Base-by-base conservation (phyloP, 73 alveolate species). In the Stentor roeselii region DNA sequence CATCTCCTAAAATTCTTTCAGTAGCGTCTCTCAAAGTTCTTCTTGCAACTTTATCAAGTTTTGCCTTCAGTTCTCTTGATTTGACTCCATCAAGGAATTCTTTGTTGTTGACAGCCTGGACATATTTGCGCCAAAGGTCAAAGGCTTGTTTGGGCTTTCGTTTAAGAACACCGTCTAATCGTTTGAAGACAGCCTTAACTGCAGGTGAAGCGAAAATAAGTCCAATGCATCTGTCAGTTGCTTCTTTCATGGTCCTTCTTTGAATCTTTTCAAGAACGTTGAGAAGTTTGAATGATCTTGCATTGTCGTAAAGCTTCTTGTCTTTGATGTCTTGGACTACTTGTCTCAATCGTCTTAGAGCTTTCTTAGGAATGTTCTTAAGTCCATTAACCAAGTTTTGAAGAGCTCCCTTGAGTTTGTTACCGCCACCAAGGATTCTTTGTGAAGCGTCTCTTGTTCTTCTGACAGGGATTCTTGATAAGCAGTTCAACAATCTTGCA, bases 391-490 rank as follows among this genome's bases (percentile, higher is more conserved):
- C 36, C 30, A 60, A 21, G 11, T 27, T 27, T 60, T 60, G 6
- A 21, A 60, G 78, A 60, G 41, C 37, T 21, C 80, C 80, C 34
- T 21, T 32, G 11, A 67, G 42, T 67, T 67, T 67, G 42, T 67
- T 32, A 0, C 80, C 80, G 11, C 80, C 80, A 67, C 80, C 80
- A 32, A 67, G 1, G 0, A 67, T 67, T 67, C 80, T 67, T 67
- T 21, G 41, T 32, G 37, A 30, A 67, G 80, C 80, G 34, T 67
- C 80, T 30, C 37, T n/a, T 30, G n/a, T 32, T 21, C 42, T 34
- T 32, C 80, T 67, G 37, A 34, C 2, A 27, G 80, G 80, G 1
- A 67, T 32, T 30, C 37, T n/a, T 27, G 80, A 21, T 21, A 67
- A 32, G 3, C 41, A 21, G 37, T 67, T 2, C 1, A 21, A 11